Conservation (phyloP, 148 eudicot genomes). For the Diospyros lotus region DNA sequence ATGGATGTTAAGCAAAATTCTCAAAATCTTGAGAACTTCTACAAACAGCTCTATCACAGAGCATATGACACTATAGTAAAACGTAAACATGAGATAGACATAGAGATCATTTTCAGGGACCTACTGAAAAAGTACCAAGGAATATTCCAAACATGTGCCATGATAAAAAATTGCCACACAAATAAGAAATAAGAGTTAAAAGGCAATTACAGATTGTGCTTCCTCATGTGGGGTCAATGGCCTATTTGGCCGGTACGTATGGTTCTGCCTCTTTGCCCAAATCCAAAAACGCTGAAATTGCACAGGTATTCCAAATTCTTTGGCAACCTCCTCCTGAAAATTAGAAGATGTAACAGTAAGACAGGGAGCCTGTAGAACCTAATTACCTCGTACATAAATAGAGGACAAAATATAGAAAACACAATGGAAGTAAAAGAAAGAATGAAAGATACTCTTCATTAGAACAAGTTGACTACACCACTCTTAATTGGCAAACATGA, state of each 20-base stretch:
- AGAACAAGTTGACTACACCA: not conserved
- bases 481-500: no score
- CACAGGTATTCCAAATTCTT: constrained; percentile 75
- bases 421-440: constrained; percentile 1
- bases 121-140: not conserved
- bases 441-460: not conserved
- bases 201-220: constrained; percentile 49
- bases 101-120: no score
- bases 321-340: constrained; percentile 81
- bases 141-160: not conserved
- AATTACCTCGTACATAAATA: not conserved
- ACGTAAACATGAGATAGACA: no score
- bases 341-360: not conserved
- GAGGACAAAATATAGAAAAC: not conserved
- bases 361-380: not conserved
- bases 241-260: constrained; percentile 76
- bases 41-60: not conserved
- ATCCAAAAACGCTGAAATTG: constrained; percentile 79
- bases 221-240: constrained; percentile 67
- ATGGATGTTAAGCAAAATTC: not conserved
- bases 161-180: not conserved
- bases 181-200: not conserved
- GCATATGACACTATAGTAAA: not conserved
- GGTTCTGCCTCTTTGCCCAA: constrained; percentile 87
- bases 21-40: not conserved